Conservation (phyloP, 805 yeast genomes). For the Kuraishia hungarica region DNA sequence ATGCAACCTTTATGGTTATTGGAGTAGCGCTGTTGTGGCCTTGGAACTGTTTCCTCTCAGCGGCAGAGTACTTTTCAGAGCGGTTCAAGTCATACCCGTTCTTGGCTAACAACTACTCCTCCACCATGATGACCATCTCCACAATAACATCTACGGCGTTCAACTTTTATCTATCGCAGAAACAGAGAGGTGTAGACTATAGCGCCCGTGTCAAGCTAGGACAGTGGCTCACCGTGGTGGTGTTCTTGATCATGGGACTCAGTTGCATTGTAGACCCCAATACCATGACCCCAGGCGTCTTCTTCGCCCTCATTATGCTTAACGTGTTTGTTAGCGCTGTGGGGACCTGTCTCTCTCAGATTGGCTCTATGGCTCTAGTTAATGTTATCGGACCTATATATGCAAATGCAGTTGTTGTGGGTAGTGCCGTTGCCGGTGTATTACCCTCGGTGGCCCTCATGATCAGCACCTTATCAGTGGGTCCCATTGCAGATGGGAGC, state of each 20-base stretch:
- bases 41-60: conserved; percentile 88
- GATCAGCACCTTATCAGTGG: conserved; percentile 34
- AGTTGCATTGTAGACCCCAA: conserved; percentile 28
- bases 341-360: conserved; percentile 80
- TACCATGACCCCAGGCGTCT: conserved; percentile 27
- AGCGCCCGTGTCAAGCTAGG: conserved; percentile 52
- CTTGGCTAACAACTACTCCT: conserved; percentile 54
- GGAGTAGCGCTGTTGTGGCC: conserved; percentile 92
- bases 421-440: conserved; percentile 93
- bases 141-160: conserved; percentile 57
- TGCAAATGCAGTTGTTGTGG: conserved; percentile 90
- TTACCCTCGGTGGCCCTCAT: conserved; percentile 72
- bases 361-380: conserved; percentile 83
- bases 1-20: conserved; percentile 52
- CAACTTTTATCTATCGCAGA: conserved; percentile 55
- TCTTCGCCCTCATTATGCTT: conserved; percentile 48
- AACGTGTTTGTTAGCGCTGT: conserved; percentile 58
- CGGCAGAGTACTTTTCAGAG: conserved; percentile 69
- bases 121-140: conserved; percentile 83
- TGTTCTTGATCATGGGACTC: conserved; percentile 50
- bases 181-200: conserved; percentile 55
- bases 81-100: conserved; percentile 43
- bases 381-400: conserved; percentile 66
- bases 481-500: background rate
- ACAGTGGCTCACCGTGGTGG: conserved; percentile 41